These are phyloP conservation scores for Venturia carpophila DNA, from an alignment of 2,329 filamentous ascomycete species.

Conservation along the genomic window DNA sequence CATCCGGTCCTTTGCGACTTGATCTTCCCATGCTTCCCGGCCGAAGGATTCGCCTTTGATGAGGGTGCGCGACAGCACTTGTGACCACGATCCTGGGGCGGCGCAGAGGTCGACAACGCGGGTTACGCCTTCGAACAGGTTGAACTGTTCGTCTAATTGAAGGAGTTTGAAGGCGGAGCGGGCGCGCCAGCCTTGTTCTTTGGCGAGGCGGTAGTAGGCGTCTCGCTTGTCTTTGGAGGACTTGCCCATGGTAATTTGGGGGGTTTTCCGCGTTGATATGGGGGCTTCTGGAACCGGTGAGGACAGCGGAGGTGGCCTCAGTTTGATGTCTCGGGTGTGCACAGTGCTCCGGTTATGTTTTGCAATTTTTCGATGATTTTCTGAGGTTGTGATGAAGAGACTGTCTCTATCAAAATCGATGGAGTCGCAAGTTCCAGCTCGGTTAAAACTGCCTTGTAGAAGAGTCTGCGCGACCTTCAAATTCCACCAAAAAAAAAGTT, in stretches of 20 bases:
- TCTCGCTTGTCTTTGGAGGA: slow-evolving; percentile 98
- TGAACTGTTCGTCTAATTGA: slow-evolving; percentile 92
- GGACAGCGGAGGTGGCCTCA: neutral
- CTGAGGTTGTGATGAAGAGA: neutral
- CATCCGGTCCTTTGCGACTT: slow-evolving; percentile 58
- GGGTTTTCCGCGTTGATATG: neutral
- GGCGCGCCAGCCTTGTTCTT: slow-evolving; percentile 97
- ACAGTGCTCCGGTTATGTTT: neutral
- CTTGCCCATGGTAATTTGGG: slow-evolving; percentile 64
- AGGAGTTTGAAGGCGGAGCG: slow-evolving; percentile 95
- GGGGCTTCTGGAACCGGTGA: neutral
- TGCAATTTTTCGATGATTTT: neutral
- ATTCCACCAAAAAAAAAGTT: neutral
- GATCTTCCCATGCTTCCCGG: slow-evolving; percentile 76
- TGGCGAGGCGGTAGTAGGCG: slow-evolving; percentile 93
- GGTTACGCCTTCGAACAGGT: slow-evolving; percentile 82
- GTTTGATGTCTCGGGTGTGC: neutral
- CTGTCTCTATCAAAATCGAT: neutral
- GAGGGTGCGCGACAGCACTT: slow-evolving; percentile 85
- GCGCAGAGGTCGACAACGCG: slow-evolving; percentile 94
- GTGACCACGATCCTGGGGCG: slow-evolving; percentile 93
- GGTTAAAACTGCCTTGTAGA: neutral
- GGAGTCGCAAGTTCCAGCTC: neutral
- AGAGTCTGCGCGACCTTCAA: neutral
- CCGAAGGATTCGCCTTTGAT: slow-evolving; percentile 93